Conservation (phyloP, 2,329 filamentous ascomycete genomes). For the Ilyonectria mors-panacis region DNA sequence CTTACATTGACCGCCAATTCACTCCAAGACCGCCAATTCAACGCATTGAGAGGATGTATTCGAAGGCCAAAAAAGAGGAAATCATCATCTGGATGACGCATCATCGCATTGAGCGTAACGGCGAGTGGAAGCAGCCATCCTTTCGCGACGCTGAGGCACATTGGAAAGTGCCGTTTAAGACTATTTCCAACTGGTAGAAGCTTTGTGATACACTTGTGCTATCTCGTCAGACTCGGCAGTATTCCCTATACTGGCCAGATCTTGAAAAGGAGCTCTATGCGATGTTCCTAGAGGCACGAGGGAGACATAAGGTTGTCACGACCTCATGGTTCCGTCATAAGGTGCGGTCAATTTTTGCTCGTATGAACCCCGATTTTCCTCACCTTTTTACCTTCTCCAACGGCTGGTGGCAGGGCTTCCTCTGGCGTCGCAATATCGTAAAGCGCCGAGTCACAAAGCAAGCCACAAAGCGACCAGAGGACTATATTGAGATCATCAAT, state of each 20-base stretch:
- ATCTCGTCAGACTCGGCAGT: background rate
- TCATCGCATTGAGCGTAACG: background rate
- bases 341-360: background rate
- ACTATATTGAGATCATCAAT: background rate
- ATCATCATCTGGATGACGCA: background rate
- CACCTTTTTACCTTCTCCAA: constrained; percentile 1
- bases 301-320: background rate
- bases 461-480: background rate
- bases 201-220: background rate
- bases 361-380: background rate
- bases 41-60: background rate
- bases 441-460: constrained; percentile 10
- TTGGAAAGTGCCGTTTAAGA: background rate
- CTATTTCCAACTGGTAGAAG: background rate
- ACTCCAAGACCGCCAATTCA: background rate
- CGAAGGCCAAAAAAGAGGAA: background rate
- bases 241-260: background rate
- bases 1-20: background rate
- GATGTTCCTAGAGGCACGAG: background rate
- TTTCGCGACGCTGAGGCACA: background rate
- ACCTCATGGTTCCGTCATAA: background rate
- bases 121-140: background rate
- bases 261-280: background rate
- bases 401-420: constrained; percentile 5
- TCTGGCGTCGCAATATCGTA: background rate